These are phyloP conservation scores for Eucalyptus brandiana DNA, from an alignment of 345 rosid genomes.

Conservation along the genomic window DNA sequence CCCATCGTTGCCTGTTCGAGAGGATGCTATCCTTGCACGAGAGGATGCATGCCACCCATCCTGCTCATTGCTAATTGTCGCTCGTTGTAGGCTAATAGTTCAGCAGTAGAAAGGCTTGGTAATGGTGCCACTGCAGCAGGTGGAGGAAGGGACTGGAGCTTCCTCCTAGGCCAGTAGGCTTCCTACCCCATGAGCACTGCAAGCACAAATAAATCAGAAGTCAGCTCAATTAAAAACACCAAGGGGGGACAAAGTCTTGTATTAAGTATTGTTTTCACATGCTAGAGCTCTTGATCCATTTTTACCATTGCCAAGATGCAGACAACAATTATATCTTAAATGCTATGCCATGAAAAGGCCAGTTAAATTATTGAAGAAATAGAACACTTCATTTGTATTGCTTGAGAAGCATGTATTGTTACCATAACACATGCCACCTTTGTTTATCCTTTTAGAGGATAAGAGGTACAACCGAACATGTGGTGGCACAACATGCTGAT, in stretches of 20 bases:
- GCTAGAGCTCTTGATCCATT: neutral
- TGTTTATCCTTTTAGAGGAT: neutral
- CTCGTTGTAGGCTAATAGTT: slow-evolving; percentile 65
- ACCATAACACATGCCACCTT: neutral
- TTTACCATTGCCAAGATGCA: neutral
- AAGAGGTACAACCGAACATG: neutral
- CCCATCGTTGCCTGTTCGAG: slow-evolving; percentile 81
- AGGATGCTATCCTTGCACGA: slow-evolving; percentile 79
- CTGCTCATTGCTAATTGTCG: slow-evolving; percentile 70
- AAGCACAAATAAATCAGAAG: too few relatives aligned
- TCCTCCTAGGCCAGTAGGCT: slow-evolving; percentile 83
- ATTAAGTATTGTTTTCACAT: neutral
- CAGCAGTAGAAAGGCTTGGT: slow-evolving; percentile 57
- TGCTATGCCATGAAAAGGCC: neutral
- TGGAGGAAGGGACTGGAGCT: slow-evolving; percentile 88
- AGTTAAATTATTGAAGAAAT: neutral
- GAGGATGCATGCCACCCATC: slow-evolving; percentile 74
- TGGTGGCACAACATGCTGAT: neutral
- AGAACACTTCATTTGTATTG: neutral
- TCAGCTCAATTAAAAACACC: neutral
- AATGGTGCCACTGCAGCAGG: slow-evolving; percentile 60
- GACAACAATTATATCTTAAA: neutral
- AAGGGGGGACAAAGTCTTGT: neutral
- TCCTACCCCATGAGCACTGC: slow-evolving; percentile 97
- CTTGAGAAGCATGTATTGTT: neutral